Conservation (phyloP, 2,329 filamentous ascomycete genomes). For the Raffaelea deltoideospora region DNA sequence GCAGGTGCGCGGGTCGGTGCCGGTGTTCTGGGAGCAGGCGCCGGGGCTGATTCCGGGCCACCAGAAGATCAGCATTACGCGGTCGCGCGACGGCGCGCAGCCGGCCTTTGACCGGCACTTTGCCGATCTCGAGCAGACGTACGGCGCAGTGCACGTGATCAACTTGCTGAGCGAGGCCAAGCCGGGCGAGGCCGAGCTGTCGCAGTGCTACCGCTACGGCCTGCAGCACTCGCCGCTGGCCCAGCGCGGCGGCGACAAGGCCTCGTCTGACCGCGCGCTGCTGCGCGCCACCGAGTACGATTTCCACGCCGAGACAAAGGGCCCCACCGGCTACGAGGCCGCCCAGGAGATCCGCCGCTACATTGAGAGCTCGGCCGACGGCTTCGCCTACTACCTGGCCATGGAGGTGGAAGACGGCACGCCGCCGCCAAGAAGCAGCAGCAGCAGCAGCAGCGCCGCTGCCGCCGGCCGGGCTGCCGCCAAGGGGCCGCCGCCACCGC, state of each 20-base stretch:
- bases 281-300: constrained; percentile 80
- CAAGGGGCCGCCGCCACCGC: constrained; percentile 1
- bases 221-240: constrained; percentile 62
- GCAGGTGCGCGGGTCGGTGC: constrained; percentile 83
- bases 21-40: constrained; percentile 93
- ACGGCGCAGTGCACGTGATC: constrained; percentile 82
- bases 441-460: too few species aligned
- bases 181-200: constrained; percentile 71
- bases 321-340: constrained; percentile 74
- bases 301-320: constrained; percentile 88
- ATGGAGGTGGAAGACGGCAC: constrained; percentile 50
- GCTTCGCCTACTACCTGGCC: constrained; percentile 84
- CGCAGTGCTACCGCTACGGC: constrained; percentile 63
- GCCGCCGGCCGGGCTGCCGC: constrained; percentile 11
- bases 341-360: constrained; percentile 70
- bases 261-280: constrained; percentile 54
- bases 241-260: constrained; percentile 32
- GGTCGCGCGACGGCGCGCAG: constrained; percentile 79
- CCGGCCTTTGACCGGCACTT: constrained; percentile 95
- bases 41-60: constrained; percentile 78
- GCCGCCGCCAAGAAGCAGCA: not conserved
- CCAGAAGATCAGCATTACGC: constrained; percentile 84
- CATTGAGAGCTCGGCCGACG: constrained; percentile 65
- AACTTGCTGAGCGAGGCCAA: constrained; percentile 90
- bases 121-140: constrained; percentile 66